phyloP scores from a whole-genome alignment of 768 basidiomycete species.

The Lactarius vividus region DNA sequence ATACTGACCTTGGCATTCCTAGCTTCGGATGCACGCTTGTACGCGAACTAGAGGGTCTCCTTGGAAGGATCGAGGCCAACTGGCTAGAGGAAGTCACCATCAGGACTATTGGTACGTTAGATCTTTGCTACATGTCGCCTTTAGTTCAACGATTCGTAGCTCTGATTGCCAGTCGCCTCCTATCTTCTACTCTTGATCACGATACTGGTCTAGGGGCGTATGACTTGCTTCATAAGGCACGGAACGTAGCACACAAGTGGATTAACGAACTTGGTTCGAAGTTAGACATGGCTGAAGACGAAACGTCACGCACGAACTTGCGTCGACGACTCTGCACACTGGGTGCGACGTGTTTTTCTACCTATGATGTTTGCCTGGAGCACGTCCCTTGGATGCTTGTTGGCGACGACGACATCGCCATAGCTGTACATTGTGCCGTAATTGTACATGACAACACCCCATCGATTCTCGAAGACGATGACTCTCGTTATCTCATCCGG shows the following conservation, averaged over 20 bases:
- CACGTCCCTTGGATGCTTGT: background rate
- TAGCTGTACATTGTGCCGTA: conserved; percentile 6
- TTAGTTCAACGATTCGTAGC: background rate
- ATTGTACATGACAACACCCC: conserved; percentile 1
- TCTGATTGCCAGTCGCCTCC: conserved; percentile 3
- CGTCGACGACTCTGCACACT: conserved; percentile 2
- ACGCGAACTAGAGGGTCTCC: conserved; percentile 35
- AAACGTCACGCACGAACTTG: background rate
- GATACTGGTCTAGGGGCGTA: background rate
- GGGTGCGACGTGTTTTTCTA: conserved; percentile 10
- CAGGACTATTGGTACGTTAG: background rate
- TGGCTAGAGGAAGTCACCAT: conserved; percentile 35
- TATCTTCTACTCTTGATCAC: background rate
- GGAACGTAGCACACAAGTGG: background rate
- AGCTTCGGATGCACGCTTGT: conserved; percentile 40
- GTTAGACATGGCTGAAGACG: background rate
- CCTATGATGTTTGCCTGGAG: background rate
- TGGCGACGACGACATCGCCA: background rate
- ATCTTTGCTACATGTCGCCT: no score
- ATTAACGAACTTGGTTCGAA: background rate
- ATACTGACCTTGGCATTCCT: conserved; percentile 36
- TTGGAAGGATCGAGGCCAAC: conserved; percentile 38
- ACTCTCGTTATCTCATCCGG: background rate
- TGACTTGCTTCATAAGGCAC: background rate
- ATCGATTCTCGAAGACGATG: background rate